phyloP scores from a whole-genome alignment of 306 rosid species.

The Inga laurina region DNA sequence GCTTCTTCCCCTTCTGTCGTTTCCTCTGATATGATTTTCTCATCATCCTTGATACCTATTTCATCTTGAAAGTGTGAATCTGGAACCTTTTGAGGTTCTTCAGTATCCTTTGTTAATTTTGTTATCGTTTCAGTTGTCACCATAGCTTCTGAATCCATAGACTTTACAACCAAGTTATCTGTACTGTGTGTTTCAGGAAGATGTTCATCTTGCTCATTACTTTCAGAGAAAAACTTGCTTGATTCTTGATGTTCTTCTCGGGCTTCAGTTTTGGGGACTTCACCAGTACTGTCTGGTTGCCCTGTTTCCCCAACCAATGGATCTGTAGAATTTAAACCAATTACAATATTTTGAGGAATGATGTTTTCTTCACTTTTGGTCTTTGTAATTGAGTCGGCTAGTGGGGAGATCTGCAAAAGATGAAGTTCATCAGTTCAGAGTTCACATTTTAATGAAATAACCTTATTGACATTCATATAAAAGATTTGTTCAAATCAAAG shows the following conservation, averaged over 20 bases:
- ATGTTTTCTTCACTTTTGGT: conserved; percentile 27
- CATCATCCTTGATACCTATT: conserved; percentile 3
- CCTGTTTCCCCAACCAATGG: conserved; percentile 37
- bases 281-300: conserved; percentile 17
- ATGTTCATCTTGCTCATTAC: conserved; percentile 21
- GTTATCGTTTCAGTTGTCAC: conserved; percentile 19
- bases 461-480: conserved; percentile 4
- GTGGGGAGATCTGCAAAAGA: conserved; percentile 37
- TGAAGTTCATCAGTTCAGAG: not conserved
- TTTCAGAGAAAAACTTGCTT: not conserved
- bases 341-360: not conserved
- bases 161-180: conserved; percentile 8
- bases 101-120: conserved; percentile 15
- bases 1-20: conserved; percentile 13
- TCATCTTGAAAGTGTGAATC: conserved; percentile 1
- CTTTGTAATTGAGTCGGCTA: conserved; percentile 23
- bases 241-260: conserved; percentile 33
- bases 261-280: conserved; percentile 15
- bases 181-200: not conserved
- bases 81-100: conserved; percentile 7
- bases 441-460: conserved; percentile 12
- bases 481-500: not conserved
- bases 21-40: conserved; percentile 14
- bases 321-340: conserved; percentile 12
- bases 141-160: conserved; percentile 15